Evolutionary conservation across 164 flowering plant genomes (phyloP).

Genomic region (Dillenia turbinata): DNA sequence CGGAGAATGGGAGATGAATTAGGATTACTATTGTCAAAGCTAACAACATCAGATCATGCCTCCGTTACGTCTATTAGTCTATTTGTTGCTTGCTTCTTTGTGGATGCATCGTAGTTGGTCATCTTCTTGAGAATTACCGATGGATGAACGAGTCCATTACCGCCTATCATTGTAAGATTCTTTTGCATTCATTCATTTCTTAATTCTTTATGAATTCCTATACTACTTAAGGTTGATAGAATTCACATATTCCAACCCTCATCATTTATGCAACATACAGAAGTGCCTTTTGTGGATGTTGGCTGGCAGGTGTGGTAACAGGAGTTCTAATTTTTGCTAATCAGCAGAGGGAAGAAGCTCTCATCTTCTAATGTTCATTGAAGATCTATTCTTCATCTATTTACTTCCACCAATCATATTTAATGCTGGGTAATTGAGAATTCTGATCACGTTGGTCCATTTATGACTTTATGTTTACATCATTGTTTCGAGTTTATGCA

Average conservation of each 20-base stretch:
- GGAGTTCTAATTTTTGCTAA: slow-evolving; percentile 57
- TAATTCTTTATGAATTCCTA: too few relatives aligned
- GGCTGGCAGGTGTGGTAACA: slow-evolving; percentile 61
- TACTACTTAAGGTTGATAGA: too few relatives aligned
- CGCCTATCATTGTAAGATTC: slow-evolving; percentile 53
- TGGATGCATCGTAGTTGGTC: slow-evolving; percentile 71
- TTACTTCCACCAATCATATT: slow-evolving; percentile 75
- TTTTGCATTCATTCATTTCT: background rate
- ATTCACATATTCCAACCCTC: too few relatives aligned
- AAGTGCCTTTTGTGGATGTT: slow-evolving; percentile 1
- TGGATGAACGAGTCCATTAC: slow-evolving; percentile 78
- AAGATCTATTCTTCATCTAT: slow-evolving; percentile 78
- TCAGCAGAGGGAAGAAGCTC: slow-evolving; percentile 59
- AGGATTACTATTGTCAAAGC: slow-evolving; percentile 12
- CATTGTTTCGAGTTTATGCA: background rate
- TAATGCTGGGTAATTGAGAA: slow-evolving; percentile 61
- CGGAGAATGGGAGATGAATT: slow-evolving; percentile 21
- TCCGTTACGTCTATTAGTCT: slow-evolving; percentile 55
- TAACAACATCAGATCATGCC: slow-evolving; percentile 44
- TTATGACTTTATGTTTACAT: background rate
- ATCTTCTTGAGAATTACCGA: slow-evolving; percentile 60
- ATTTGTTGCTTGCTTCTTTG: slow-evolving; percentile 69
- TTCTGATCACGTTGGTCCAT: background rate
- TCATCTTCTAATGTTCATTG: slow-evolving; percentile 61
- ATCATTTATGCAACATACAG: too few relatives aligned